Evolutionary conservation across 306 rosid genomes (phyloP), one percentile per base, ranked within the genome.

Genomic region (Abrus precatorius): DNA sequence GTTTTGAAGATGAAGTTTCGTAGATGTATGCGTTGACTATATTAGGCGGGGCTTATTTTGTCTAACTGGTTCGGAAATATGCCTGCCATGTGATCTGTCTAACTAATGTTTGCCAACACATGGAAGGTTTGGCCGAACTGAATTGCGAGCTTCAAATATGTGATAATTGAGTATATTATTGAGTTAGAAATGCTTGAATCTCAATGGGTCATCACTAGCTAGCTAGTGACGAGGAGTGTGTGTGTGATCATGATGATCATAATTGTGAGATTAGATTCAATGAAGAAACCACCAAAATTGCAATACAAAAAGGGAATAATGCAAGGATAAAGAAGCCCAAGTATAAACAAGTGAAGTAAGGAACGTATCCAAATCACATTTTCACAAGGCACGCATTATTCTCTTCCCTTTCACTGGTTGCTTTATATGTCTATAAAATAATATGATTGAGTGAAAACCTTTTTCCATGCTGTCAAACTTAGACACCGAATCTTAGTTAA

Each of bases 71-170:
- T 5, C 6, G 3, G 20, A 13, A 32, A 61, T 61, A 61, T 63
- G 47, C 66, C 83, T 63, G 47, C 66, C 83, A 83, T 59, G 83
- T 80, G 87, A 30, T 57, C 76, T 33, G 77, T 65, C 80, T 72
- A 72, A 45, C 63, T 14, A 8, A 13, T 53, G 50, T 38, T 54
- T 33, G 53, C 38, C 66, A 36, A 5, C 77, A 72, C 52, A 54
- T 52, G 57, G 20, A 20, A 20, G 20, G 52, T 32, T 48, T 48
- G 11, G 44, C 44, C 5, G 3, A 56, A 28, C 56, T 20, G 14
- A 41, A 41, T 40, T 74, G 53, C 2, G 20, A 57, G 55, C 50
- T 56, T 77, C 80, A 32, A 65, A 76, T 32, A 13, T 2, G 20
- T 45, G 33, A 43, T 45, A 14, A 13, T 75, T 75, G 33, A 59